These are phyloP conservation scores for Dendrobium catenatum DNA, from an alignment of 106 monocot species.

Conservation along the genomic window DNA sequence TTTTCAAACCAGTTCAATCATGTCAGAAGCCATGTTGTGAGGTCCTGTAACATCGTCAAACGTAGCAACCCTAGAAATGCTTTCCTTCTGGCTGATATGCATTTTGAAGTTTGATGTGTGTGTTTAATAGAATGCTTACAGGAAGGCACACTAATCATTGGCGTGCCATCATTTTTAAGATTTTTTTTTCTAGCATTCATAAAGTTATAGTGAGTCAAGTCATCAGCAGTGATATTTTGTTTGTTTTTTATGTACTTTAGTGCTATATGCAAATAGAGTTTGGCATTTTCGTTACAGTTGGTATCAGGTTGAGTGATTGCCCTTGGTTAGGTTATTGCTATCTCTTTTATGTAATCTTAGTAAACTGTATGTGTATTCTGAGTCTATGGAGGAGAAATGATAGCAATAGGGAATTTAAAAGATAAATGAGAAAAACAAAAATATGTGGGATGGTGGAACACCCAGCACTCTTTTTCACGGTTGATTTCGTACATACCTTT, in stretches of 20 bases:
- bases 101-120: neutral
- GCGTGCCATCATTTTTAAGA: neutral
- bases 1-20: neutral
- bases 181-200: neutral
- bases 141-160: neutral
- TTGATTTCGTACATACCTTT: neutral
- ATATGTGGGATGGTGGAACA: neutral
- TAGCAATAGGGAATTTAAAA: neutral
- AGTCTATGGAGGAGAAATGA: neutral
- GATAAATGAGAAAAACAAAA: neutral
- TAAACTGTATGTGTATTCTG: neutral
- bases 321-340: neutral
- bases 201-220: neutral
- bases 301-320: neutral
- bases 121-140: neutral
- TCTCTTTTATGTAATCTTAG: neutral
- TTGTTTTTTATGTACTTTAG: neutral
- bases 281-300: neutral
- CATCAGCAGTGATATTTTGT: neutral
- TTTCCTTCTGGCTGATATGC: neutral
- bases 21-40: neutral
- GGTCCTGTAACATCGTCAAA: neutral
- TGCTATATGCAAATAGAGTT: neutral
- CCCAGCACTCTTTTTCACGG: neutral
- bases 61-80: neutral